A percentile compares a stretch with the other conserved stretches of the same genome.
These are phyloP conservation scores for Fusarium sp. DNA, from an alignment of 2,329 filamentous ascomycete genomes.

Conservation along the genomic window DNA sequence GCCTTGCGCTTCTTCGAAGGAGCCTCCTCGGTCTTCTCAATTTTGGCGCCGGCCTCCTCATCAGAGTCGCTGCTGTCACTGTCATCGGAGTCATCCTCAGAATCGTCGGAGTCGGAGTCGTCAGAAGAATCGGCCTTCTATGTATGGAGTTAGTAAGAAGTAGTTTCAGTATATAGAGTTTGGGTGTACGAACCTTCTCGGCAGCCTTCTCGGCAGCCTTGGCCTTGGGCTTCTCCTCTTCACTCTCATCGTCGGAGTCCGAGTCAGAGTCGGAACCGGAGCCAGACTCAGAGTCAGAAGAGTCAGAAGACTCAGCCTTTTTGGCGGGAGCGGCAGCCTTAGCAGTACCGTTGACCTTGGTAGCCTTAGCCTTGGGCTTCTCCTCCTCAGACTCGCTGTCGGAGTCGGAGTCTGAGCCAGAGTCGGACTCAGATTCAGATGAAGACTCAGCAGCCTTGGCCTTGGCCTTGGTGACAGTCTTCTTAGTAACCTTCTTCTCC, in stretches of 20 bases:
- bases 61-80: slow-evolving; percentile 50
- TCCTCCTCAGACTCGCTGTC: slow-evolving; percentile 50
- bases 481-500: slow-evolving; percentile 53
- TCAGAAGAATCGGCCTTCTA: slow-evolving; percentile 46
- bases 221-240: slow-evolving; percentile 49
- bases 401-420: slow-evolving; percentile 48
- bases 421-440: slow-evolving; percentile 48
- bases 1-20: slow-evolving; percentile 61
- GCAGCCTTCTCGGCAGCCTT: slow-evolving; percentile 45
- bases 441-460: slow-evolving; percentile 45
- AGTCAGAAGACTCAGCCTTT: slow-evolving; percentile 44
- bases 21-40: slow-evolving; percentile 51
- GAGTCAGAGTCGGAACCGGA: slow-evolving; percentile 54
- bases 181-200: slow-evolving; percentile 45
- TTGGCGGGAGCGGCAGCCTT: slow-evolving; percentile 37
- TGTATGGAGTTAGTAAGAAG: slow-evolving; percentile 29
- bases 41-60: slow-evolving; percentile 49
- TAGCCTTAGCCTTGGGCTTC: slow-evolving; percentile 47
- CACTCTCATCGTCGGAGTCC: slow-evolving; percentile 49
- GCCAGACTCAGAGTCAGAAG: slow-evolving; percentile 49
- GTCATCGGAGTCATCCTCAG: slow-evolving; percentile 48
- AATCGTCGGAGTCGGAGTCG: slow-evolving; percentile 49
- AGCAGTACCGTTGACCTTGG: slow-evolving; percentile 43
- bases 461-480: slow-evolving; percentile 48
- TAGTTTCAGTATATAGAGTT: not conserved